phyloP scores from a whole-genome alignment of 2,329 filamentous ascomycete species.

The Xylariaceae sp. region DNA sequence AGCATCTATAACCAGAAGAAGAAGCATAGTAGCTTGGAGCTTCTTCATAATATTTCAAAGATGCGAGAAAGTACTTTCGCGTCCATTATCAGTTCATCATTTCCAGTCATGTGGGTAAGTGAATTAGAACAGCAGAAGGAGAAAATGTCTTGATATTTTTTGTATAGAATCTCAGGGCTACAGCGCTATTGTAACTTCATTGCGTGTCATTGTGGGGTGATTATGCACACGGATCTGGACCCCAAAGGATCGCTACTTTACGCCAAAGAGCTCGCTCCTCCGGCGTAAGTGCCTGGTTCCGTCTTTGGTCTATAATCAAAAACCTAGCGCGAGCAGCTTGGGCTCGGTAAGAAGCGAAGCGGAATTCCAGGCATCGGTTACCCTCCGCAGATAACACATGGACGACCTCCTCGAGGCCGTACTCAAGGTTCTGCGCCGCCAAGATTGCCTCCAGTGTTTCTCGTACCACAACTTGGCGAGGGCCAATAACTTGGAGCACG shows the following conservation, averaged over 20 bases:
- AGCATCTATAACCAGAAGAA: no score
- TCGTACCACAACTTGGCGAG: background rate
- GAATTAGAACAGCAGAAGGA: no score
- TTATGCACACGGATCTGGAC: background rate
- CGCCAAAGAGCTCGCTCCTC: conserved; percentile 9
- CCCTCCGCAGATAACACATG: background rate
- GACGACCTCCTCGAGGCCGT: conserved; percentile 3
- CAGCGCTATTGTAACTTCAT: no score
- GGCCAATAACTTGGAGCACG: conserved; percentile 13
- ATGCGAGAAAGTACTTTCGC: no score
- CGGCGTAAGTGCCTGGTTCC: background rate
- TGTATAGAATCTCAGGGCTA: no score
- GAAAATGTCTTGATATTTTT: no score
- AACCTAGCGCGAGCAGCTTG: conserved; percentile 16
- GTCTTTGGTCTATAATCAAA: conserved; percentile 5
- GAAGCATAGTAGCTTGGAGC: no score
- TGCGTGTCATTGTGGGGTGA: no score
- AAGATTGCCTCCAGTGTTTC: background rate
- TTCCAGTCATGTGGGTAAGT: no score
- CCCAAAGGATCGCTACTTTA: background rate
- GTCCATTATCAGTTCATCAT: no score
- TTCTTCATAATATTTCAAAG: no score
- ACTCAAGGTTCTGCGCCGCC: background rate
- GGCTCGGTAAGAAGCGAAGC: conserved; percentile 17
- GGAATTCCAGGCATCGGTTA: conserved; percentile 7